Evolutionary conservation across 495 filamentous ascomycete genomes (phyloP), one percentile per base, ranked within the genome.

Genomic region (Staphylotrichum tortipilum): DNA sequence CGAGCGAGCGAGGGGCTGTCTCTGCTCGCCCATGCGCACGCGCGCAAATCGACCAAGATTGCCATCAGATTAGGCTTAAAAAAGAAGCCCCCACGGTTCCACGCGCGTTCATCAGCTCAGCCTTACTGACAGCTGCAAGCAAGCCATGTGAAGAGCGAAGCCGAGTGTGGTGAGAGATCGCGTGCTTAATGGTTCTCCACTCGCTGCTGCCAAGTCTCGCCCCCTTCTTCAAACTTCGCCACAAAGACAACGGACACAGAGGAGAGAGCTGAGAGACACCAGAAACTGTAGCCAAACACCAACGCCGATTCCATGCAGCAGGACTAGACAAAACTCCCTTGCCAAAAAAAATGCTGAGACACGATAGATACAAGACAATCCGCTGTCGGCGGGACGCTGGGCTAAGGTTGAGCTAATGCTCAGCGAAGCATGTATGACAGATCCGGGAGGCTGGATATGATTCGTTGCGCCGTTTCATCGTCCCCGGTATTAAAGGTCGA

Each of bases 391-490:
- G n/a, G n/a, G n/a, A n/a, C n/a, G n/a, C n/a, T n/a, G n/a, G n/a
- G n/a, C n/a, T n/a, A n/a, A n/a, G n/a, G 26, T 28, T 28, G 26
- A 2, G 6, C 26, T 10, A 28, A 28, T 5, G 5, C 22, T 50
- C n/a, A 50, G 33, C 66, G 63, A 14, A 79, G 48, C 76, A 79
- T 79, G 50, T 78, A 79, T 10, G 75, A 75, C 6, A 79, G 53
- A 54, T 79, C 70, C 3, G 76, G 74, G 26, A 79, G 53, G 26
- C 63, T 63, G 38, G 59, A 59, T 17, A 78, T 52, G 26, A 78
- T 56, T 55, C 42, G 35, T 7, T 35, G 24, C 3, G 48, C 58
- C 24, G 38, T n/a, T 17, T 52, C 31, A 1, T 54, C 43, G 6
- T 46, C 39, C 3, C 47, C 47, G 19, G 26, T 0, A 10, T 29